phyloP scores from a whole-genome alignment of 768 basidiomycete genomes.

The Coprinopsis cinerea region DNA sequence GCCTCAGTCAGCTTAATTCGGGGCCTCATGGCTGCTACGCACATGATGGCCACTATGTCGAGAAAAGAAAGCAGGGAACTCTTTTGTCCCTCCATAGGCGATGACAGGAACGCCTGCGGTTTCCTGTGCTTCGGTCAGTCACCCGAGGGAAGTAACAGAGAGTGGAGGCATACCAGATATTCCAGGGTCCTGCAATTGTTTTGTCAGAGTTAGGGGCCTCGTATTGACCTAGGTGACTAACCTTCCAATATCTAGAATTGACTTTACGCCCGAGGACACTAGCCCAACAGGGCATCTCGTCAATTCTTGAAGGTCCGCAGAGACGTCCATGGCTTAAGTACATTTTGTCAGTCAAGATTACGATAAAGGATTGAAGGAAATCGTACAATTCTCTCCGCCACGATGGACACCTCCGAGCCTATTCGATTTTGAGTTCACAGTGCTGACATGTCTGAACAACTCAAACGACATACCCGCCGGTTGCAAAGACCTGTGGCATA shows the following conservation, averaged over 20 bases:
- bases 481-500: constrained; percentile 84
- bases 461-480: constrained; percentile 68
- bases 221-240: constrained; percentile 19
- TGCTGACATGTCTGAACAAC: neutral
- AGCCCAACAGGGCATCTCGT: constrained; percentile 86
- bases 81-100: constrained; percentile 63
- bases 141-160: neutral
- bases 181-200: constrained; percentile 58
- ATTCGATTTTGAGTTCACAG: neutral
- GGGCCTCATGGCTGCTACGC: constrained; percentile 10
- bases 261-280: constrained; percentile 91
- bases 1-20: neutral
- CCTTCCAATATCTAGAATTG: constrained; percentile 90
- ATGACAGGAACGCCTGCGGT: constrained; percentile 91
- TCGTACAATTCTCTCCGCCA: constrained; percentile 43
- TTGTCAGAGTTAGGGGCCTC: no score
- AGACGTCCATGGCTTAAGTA: constrained; percentile 81
- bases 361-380: constrained; percentile 5
- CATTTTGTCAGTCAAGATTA: constrained; percentile 1
- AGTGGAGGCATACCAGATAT: constrained; percentile 49
- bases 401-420: constrained; percentile 36
- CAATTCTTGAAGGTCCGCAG: constrained; percentile 89
- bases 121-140: constrained; percentile 48
- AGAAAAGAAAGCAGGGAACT: constrained; percentile 95
- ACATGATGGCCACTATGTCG: constrained; percentile 80